These are phyloP conservation scores for Fusarium haematococcum DNA, from an alignment of 2,329 filamentous ascomycete species.

Conservation along the genomic window DNA sequence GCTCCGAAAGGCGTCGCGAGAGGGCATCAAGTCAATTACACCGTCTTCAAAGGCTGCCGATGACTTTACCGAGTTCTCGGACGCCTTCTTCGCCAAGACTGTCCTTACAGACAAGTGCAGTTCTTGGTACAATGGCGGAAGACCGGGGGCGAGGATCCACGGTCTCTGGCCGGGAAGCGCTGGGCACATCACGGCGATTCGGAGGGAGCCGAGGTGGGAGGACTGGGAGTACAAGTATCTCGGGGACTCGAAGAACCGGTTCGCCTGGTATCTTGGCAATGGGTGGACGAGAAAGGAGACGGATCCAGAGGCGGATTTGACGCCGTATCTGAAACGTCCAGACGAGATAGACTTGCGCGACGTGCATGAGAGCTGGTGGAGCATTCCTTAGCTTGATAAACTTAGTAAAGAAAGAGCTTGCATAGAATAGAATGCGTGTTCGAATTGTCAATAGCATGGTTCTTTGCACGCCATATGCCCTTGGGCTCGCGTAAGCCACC, in stretches of 20 bases:
- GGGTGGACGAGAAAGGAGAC: constrained; percentile 72
- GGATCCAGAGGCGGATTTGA: constrained; percentile 68
- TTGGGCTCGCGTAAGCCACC: constrained; percentile 18
- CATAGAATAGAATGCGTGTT: background rate
- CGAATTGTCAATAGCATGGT: constrained; percentile 21
- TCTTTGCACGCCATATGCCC: constrained; percentile 35
- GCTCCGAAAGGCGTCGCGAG: constrained; percentile 72
- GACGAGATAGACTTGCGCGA: constrained; percentile 69
- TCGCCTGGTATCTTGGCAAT: constrained; percentile 75
- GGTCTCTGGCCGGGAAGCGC: constrained; percentile 78
- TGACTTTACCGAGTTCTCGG: constrained; percentile 71
- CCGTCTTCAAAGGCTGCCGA: constrained; percentile 71
- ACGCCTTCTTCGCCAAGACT: constrained; percentile 66
- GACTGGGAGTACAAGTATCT: constrained; percentile 65
- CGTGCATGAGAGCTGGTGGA: constrained; percentile 77
- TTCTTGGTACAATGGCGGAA: constrained; percentile 78
- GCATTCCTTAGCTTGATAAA: constrained; percentile 46
- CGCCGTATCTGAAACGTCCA: constrained; percentile 69
- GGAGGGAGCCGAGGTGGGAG: constrained; percentile 67
- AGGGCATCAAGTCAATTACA: constrained; percentile 73
- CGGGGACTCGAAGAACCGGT: constrained; percentile 59
- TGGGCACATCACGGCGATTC: constrained; percentile 68
- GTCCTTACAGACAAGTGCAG: constrained; percentile 72
- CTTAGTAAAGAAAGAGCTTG: background rate
- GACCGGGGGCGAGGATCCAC: constrained; percentile 71